Evolutionary conservation across 208 protist genomes (phyloP).

Genomic region (Balamuthia mandrillaris): DNA sequence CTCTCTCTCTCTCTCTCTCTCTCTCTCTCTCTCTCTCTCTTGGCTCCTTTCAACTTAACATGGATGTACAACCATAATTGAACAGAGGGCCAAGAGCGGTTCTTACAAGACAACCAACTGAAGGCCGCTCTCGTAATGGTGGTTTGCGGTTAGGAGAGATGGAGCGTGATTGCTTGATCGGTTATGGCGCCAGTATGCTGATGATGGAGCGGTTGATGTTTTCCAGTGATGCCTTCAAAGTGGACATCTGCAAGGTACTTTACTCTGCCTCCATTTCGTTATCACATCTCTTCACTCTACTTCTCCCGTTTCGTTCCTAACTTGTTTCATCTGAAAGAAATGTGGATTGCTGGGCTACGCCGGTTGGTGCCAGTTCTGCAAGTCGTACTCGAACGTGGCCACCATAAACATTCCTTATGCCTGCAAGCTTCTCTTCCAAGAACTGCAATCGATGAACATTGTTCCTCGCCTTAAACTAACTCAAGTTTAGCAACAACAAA

Average conservation of each 20-base stretch:
- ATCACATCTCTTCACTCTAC: background rate
- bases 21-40: background rate
- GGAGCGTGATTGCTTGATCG: conserved; percentile 98
- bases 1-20: background rate
- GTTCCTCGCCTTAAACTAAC: conserved; percentile 73
- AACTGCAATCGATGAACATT: conserved; percentile 98
- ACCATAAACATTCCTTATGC: conserved; percentile 97
- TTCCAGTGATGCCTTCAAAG: conserved; percentile 92
- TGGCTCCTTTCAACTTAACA: background rate
- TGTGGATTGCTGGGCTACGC: conserved; percentile 81
- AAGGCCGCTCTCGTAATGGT: conserved; percentile 94
- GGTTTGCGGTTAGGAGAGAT: conserved; percentile 99
- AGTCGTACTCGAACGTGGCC: conserved; percentile 73
- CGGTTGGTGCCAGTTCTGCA: conserved; percentile 92
- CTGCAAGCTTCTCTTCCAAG: conserved; percentile 99
- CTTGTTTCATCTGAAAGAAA: conserved; percentile 2
- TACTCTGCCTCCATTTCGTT: background rate
- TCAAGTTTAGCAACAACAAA: too few relatives aligned
- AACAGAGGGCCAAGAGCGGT: conserved; percentile 81
- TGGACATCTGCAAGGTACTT: conserved; percentile 88
- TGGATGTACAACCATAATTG: background rate
- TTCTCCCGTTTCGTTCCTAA: background rate
- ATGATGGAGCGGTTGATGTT: conserved; percentile 96
- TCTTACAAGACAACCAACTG: conserved; percentile 98
- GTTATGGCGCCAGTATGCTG: conserved; percentile 77